These are phyloP conservation scores for Talaromyces sp. DNA, from an alignment of 2,329 filamentous ascomycete genomes.

Conservation along the genomic window DNA sequence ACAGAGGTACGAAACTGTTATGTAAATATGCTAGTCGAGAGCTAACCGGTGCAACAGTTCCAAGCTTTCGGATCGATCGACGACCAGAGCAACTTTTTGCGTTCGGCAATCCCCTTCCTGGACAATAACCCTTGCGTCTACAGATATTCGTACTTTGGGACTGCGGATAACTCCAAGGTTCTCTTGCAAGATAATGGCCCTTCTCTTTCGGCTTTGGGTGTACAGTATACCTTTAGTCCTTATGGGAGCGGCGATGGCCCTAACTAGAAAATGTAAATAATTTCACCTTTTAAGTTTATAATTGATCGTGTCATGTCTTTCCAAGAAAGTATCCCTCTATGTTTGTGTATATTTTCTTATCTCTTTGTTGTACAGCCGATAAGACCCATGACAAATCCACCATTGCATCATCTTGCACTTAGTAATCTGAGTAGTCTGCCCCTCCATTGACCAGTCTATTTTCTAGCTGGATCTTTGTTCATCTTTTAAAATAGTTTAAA, in stretches of 20 bases:
- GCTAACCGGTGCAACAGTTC: conserved; percentile 25
- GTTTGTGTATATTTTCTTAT: no score
- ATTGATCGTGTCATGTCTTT: no score
- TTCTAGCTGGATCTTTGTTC: no score
- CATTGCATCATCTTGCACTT: no score
- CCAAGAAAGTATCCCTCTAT: no score
- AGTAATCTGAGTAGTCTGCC: no score
- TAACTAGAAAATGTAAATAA: neutral
- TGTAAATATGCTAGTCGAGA: neutral
- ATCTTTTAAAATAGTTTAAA: neutral
- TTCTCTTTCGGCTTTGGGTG: conserved; percentile 8
- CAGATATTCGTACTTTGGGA: conserved; percentile 42
- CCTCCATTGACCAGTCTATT: no score
- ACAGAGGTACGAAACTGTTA: conserved; percentile 23
- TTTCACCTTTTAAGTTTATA: no score
- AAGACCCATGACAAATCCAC: no score
- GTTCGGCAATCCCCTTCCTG: conserved; percentile 34
- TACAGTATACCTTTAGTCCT: conserved; percentile 8
- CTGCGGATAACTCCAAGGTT: conserved; percentile 18
- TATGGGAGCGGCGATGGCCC: conserved; percentile 7
- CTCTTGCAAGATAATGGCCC: conserved; percentile 3
- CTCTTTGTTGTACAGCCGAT: no score
- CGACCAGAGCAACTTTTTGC: conserved; percentile 31
- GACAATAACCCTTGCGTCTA: conserved; percentile 33
- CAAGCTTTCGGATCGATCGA: conserved; percentile 24